Percentiles rank a stretch among this genome's conserved stretches.
These are phyloP conservation scores for Serendipita sp. DNA, from an alignment of 768 basidiomycete species.

Conservation along the genomic window DNA sequence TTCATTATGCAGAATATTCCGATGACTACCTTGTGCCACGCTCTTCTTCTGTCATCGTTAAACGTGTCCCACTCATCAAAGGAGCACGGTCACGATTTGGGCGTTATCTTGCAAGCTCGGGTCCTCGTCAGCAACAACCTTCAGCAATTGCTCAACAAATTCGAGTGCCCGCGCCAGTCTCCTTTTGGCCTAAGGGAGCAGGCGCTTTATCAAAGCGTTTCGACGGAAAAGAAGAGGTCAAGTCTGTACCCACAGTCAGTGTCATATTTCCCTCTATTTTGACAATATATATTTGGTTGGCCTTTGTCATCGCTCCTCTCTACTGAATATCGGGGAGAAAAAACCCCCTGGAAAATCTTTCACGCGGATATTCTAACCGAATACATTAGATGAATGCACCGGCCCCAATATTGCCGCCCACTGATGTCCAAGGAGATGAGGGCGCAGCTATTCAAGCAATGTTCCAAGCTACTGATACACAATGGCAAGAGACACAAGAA, in stretches of 20 bases:
- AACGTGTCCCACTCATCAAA: slow-evolving; percentile 68
- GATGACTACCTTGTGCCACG: slow-evolving; percentile 91
- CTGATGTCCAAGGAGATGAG: slow-evolving; percentile 52
- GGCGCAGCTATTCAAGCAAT: slow-evolving; percentile 95
- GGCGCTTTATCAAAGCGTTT: slow-evolving; percentile 71
- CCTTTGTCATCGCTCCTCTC: not conserved
- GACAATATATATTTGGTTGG: not conserved
- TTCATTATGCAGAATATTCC: slow-evolving; percentile 49
- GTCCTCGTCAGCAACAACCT: slow-evolving; percentile 10
- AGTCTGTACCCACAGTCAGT: slow-evolving; percentile 20
- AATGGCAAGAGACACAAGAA: slow-evolving; percentile 98
- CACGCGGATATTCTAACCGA: not conserved
- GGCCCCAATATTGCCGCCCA: not conserved
- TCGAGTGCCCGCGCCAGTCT: slow-evolving; percentile 31
- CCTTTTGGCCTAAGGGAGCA: slow-evolving; percentile 50
- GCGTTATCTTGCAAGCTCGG: slow-evolving; percentile 42
- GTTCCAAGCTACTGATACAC: slow-evolving; percentile 85
- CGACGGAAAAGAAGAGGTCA: slow-evolving; percentile 35
- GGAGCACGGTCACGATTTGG: slow-evolving; percentile 62
- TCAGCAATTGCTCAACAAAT: slow-evolving; percentile 15
- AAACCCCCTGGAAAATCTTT: no score
- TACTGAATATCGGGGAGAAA: not conserved
- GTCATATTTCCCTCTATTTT: not conserved
- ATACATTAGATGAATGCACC: not conserved
- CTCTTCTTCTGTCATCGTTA: slow-evolving; percentile 86